These are phyloP conservation scores for Apiotrichum mycotoxinovorans DNA, from an alignment of 1,284 basidiomycete genomes.

Conservation along the genomic window DNA sequence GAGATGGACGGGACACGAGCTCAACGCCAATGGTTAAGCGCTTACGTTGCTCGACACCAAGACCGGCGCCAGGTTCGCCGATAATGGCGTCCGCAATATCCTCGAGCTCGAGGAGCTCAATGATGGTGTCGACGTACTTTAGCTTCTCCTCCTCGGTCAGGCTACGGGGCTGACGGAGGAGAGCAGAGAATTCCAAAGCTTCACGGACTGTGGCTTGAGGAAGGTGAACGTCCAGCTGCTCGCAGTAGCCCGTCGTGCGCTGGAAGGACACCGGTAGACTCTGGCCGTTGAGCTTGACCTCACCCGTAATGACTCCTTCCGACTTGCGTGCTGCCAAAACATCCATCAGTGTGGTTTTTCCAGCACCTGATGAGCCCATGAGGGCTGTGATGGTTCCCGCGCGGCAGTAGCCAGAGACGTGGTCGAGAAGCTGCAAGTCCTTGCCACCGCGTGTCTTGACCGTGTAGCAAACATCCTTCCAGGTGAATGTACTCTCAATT, in stretches of 20 bases:
- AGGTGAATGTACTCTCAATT: conserved; percentile 39
- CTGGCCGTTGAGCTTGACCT: conserved; percentile 53
- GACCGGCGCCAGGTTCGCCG: conserved; percentile 50
- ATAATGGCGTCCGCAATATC: conserved; percentile 54
- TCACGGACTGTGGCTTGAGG: conserved; percentile 61
- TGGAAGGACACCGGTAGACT: conserved; percentile 52
- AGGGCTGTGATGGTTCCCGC: conserved; percentile 53
- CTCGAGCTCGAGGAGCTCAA: conserved; percentile 53
- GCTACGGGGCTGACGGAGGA: conserved; percentile 68
- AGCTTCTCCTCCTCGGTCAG: conserved; percentile 58
- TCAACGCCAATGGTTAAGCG: conserved; percentile 56
- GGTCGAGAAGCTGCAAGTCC: conserved; percentile 49
- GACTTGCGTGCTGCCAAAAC: conserved; percentile 50
- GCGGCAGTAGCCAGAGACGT: conserved; percentile 54
- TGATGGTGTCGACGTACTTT: conserved; percentile 54
- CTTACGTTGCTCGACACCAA: conserved; percentile 49
- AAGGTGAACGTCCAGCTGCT: conserved; percentile 40
- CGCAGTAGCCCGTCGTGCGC: conserved; percentile 52
- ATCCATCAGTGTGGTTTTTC: conserved; percentile 51
- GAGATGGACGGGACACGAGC: conserved; percentile 36
- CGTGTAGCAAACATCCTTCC: conserved; percentile 51
- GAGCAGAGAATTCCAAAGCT: conserved; percentile 73
- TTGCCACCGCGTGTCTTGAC: conserved; percentile 44
- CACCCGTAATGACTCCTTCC: conserved; percentile 42
- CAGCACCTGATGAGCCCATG: conserved; percentile 49